Evolutionary conservation across 768 basidiomycete genomes (phyloP), one percentile per base, ranked within the genome.

Genomic region (Tricholoma matsutake): DNA sequence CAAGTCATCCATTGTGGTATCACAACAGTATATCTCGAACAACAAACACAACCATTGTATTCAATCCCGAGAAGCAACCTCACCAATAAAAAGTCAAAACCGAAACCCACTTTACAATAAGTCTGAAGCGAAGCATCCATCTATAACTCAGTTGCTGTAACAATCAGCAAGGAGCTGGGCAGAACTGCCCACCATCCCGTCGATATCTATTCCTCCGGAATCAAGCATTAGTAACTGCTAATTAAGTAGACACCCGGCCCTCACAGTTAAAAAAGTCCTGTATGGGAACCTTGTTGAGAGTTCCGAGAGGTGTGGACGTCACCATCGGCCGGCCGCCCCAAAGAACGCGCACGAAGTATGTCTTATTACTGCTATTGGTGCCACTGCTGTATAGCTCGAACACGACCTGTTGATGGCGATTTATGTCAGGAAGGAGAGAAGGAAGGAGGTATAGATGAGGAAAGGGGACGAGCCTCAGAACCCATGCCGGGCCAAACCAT

Each of bases 401-500:
- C 0, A 77, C 76, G 31, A 81, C 67, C 74, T 77, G 45, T 20
- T 32, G 18, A 10, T 4, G 22, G 29, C 35, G 28, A 6, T 10
- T n/a, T 8, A 29, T 13, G 18, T 59, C 32, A 63, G 60, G 18
- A 37, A 6, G 11, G 22, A 14, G 22, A 9, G 20, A 16, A 43
- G n/a, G 18, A 18, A 41, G 20, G 39, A 20, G 22, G 6, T 10
- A 13, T 45, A 8, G 25, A 25, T 9, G 22, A 9, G 32, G 8
- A 4, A 28, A 51, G 4, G 18, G 13, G 35, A 29, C 55, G 18
- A 60, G 74, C 77, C 66, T 81, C 81, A n/a, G 79, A 76, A 29
- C 81, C 81, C 81, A 83, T 83, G 31, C 82, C 82, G 13, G 82
- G 82, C 82, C 82, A 83, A 11, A 79, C 80, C 81, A 83, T 83